These are phyloP conservation scores for Leccinum rimulosum DNA, from an alignment of 768 basidiomycete genomes.

Conservation along the genomic window DNA sequence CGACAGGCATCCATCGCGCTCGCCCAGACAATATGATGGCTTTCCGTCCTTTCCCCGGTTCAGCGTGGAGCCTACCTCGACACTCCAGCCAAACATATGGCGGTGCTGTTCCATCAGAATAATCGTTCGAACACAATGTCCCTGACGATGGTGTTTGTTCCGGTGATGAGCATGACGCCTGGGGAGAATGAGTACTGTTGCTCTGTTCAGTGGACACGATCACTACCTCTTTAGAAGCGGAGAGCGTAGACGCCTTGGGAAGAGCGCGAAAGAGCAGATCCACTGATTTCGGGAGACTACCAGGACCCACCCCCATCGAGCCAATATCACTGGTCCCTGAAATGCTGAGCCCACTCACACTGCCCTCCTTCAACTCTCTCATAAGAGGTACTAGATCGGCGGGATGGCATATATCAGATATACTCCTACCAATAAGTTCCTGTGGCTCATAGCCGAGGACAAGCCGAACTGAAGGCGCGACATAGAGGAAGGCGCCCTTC, in stretches of 20 bases:
- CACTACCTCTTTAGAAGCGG: not conserved
- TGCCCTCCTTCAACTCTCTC: conserved; percentile 81
- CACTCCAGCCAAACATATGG: conserved; percentile 88
- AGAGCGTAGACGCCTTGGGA: conserved; percentile 43
- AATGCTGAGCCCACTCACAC: conserved; percentile 16
- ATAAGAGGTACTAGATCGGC: conserved; percentile 89
- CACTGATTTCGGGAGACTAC: conserved; percentile 51
- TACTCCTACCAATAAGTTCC: conserved; percentile 75
- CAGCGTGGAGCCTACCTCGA: conserved; percentile 83
- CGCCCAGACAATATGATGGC: conserved; percentile 90
- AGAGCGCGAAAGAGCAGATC: conserved; percentile 84
- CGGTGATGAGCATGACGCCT: not conserved
- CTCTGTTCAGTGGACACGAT: conserved; percentile 1
- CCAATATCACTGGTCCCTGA: conserved; percentile 18
- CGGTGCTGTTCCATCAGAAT: conserved; percentile 18
- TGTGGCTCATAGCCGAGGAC: conserved; percentile 85
- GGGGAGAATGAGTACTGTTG: not conserved
- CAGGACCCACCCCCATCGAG: conserved; percentile 5
- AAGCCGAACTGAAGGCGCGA: conserved; percentile 73
- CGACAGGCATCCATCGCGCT: conserved; percentile 58
- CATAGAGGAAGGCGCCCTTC: conserved; percentile 91
- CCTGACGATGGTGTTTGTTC: conserved; percentile 2
- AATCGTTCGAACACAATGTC: not conserved
- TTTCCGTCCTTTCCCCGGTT: conserved; percentile 92
- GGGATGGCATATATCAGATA: conserved; percentile 83